phyloP scores from a whole-genome alignment of 164 flowering plant species.

The Annona cherimola region DNA sequence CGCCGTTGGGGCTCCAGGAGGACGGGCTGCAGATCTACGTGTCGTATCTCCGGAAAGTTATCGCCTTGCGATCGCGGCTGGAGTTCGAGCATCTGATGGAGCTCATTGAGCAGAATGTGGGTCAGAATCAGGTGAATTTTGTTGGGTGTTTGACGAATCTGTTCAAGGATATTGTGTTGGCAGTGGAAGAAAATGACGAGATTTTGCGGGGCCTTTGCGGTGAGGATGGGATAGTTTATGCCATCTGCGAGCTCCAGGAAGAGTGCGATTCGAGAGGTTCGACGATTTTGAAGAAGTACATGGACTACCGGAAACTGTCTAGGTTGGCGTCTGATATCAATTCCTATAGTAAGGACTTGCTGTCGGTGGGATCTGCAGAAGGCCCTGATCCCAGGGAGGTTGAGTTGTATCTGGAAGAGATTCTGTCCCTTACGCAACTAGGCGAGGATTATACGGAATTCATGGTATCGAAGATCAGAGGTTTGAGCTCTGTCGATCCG shows the following conservation, averaged over 20 bases:
- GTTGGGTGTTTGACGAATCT: slow-evolving; percentile 73
- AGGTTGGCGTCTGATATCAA: slow-evolving; percentile 70
- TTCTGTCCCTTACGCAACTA: slow-evolving; percentile 59
- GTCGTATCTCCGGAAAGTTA: slow-evolving; percentile 70
- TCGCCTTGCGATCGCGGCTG: slow-evolving; percentile 61
- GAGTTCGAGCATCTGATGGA: slow-evolving; percentile 74
- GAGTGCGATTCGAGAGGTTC: slow-evolving; percentile 84
- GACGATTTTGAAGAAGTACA: slow-evolving; percentile 62
- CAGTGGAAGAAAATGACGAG: slow-evolving; percentile 75
- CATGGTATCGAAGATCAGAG: slow-evolving; percentile 82
- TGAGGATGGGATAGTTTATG: slow-evolving; percentile 85
- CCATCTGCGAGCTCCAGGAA: slow-evolving; percentile 84
- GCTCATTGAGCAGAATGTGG: slow-evolving; percentile 43
- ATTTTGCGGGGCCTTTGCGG: slow-evolving; percentile 68
- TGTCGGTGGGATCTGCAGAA: slow-evolving; percentile 57
- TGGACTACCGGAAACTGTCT: slow-evolving; percentile 69
- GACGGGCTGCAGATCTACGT: slow-evolving; percentile 89
- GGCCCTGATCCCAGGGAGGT: slow-evolving; percentile 94
- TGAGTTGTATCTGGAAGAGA: slow-evolving; percentile 82
- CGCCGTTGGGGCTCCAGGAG: slow-evolving; percentile 61
- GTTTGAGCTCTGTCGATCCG: slow-evolving; percentile 68
- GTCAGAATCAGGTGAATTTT: slow-evolving; percentile 41
- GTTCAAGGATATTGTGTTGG: slow-evolving; percentile 87
- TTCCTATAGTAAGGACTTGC: slow-evolving; percentile 61
- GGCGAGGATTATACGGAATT: slow-evolving; percentile 88